Conservation (phyloP, 2,329 filamentous ascomycete genomes). For the Plectosphaerella sp. region DNA sequence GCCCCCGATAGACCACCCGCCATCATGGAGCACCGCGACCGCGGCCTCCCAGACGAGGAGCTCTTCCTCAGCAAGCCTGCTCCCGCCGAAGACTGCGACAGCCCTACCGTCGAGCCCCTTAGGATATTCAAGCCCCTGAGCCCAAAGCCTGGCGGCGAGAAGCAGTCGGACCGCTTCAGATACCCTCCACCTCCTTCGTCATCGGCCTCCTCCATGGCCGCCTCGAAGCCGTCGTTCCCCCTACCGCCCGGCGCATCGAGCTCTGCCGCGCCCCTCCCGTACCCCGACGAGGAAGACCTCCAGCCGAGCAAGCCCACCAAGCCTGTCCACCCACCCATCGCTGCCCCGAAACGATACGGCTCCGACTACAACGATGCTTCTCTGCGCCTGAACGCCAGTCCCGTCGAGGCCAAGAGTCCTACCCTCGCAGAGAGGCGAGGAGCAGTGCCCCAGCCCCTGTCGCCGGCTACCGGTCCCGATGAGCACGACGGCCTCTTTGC, state of each 20-base stretch:
- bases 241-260: conserved; percentile 66
- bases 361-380: conserved; percentile 44
- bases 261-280: conserved; percentile 64
- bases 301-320: conserved; percentile 35
- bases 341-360: conserved; percentile 40
- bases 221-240: conserved; percentile 54
- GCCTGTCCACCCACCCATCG: conserved; percentile 26
- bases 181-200: conserved; percentile 42
- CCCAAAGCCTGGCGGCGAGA: conserved; percentile 43
- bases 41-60: conserved; percentile 72
- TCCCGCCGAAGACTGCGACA: conserved; percentile 50
- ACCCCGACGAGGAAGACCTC: conserved; percentile 65
- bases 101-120: conserved; percentile 77
- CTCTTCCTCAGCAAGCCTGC: conserved; percentile 69
- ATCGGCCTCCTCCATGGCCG: conserved; percentile 28
- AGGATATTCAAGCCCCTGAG: conserved; percentile 79
- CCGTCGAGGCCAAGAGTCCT: conserved; percentile 53
- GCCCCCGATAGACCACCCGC: conserved; percentile 21
- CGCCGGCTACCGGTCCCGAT: conserved; percentile 75
- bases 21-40: conserved; percentile 42
- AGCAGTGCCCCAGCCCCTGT: conserved; percentile 75
- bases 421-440: conserved; percentile 77
- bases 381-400: conserved; percentile 50
- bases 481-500: conserved; percentile 81
- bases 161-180: conserved; percentile 37